These are phyloP conservation scores for Globisporangium paroecandrum DNA, from an alignment of 352 stramenopile genomes.

Conservation along the genomic window DNA sequence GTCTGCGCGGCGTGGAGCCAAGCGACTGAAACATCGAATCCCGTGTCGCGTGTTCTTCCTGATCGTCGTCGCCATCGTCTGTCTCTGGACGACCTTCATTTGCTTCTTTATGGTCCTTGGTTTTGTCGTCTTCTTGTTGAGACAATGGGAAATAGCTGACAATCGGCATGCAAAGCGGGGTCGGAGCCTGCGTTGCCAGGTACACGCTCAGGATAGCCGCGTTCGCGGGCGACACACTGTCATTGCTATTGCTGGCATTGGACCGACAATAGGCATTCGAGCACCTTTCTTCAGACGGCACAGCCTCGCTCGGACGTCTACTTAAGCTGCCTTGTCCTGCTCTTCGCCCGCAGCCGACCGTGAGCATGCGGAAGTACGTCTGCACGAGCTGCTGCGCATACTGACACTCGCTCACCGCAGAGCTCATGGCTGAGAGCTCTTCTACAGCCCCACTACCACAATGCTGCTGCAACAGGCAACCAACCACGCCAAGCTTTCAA, in stretches of 20 bases:
- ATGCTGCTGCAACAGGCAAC: background rate
- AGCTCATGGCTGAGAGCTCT: background rate
- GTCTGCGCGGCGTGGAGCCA: slow-evolving; percentile 41
- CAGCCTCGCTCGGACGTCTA: background rate
- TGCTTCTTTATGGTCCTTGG: slow-evolving; percentile 10
- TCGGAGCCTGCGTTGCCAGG: slow-evolving; percentile 37
- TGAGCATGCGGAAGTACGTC: slow-evolving; percentile 65
- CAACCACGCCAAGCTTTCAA: background rate
- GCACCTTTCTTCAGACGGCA: slow-evolving; percentile 17
- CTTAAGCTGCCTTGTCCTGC: background rate
- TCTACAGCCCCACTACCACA: background rate
- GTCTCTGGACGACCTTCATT: slow-evolving; percentile 16
- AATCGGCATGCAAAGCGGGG: slow-evolving; percentile 38
- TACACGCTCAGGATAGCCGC: slow-evolving; percentile 50
- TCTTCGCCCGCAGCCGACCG: slow-evolving; percentile 30
- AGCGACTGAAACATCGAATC: background rate
- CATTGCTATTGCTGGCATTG: slow-evolving; percentile 17
- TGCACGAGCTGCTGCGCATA: slow-evolving; percentile 61
- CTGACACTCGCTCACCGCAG: background rate
- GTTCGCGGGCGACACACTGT: slow-evolving; percentile 24
- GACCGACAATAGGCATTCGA: slow-evolving; percentile 37
- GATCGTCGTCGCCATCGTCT: slow-evolving; percentile 9
- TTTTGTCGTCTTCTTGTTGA: background rate
- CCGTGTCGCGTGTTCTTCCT: background rate
- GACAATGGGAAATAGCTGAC: background rate